A percentile compares a stretch with the other conserved stretches of the same genome.
Evolutionary conservation across 192 early-diverging fungal species (phyloP).

Genomic region (Linderina pennispora): DNA sequence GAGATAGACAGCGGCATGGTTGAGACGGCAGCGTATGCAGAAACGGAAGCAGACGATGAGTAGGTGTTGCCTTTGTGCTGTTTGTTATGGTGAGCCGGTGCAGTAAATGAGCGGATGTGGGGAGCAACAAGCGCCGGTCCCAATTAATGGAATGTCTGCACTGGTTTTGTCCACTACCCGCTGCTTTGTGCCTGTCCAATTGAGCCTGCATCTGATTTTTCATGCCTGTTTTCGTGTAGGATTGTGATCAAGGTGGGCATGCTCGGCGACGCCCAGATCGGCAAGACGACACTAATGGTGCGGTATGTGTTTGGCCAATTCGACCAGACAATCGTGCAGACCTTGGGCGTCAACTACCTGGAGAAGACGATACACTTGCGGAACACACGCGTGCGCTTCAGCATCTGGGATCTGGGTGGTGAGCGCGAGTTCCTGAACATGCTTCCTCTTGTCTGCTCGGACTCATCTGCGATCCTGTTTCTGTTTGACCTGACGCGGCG

Average conservation of each 20-base stretch:
- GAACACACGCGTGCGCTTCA: constrained; percentile 91
- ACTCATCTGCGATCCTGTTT: constrained; percentile 91
- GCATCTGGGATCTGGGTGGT: constrained; percentile 97
- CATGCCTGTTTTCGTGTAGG: constrained; percentile 19
- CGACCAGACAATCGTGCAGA: constrained; percentile 94
- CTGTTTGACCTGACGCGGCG: constrained; percentile 94
- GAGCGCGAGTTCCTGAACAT: constrained; percentile 97
- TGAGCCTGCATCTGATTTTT: too few relatives aligned
- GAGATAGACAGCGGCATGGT: too few relatives aligned
- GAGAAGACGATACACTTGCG: constrained; percentile 90
- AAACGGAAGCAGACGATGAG: too few relatives aligned
- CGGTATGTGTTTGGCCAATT: constrained; percentile 96
- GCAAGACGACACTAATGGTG: constrained; percentile 95
- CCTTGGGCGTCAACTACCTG: constrained; percentile 94
- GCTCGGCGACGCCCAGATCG: constrained; percentile 94
- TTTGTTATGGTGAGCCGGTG: too few relatives aligned
- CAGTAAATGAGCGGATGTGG: too few relatives aligned
- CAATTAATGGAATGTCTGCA: too few relatives aligned
- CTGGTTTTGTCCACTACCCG: too few relatives aligned
- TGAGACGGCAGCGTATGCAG: too few relatives aligned
- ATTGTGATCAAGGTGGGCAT: constrained; percentile 93
- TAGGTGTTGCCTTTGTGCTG: too few relatives aligned
- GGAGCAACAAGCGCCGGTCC: too few relatives aligned
- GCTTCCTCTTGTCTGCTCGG: constrained; percentile 95
- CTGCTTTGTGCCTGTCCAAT: too few relatives aligned